phyloP scores from a whole-genome alignment of 345 rosid genomes.

The Theobroma cacao region DNA sequence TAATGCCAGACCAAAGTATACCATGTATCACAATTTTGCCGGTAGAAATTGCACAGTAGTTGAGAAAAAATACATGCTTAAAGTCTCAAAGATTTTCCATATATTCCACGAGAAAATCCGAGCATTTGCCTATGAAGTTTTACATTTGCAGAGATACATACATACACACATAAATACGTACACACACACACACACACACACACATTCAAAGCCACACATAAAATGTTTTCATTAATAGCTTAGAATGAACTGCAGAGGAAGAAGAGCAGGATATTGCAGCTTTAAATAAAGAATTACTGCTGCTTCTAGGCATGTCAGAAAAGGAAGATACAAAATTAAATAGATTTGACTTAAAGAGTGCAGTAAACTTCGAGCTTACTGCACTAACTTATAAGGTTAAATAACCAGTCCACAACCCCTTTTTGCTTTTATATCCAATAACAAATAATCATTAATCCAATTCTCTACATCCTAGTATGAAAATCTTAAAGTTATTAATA shows the following conservation, averaged over 20 bases:
- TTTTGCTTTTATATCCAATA: background rate
- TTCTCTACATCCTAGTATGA: background rate
- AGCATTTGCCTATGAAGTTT: background rate
- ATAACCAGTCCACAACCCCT: background rate
- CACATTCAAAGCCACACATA: background rate
- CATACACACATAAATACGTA: too few species aligned
- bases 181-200: too few species aligned
- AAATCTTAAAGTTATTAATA: background rate
- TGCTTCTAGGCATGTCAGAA: background rate
- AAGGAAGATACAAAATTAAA: background rate
- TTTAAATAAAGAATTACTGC: background rate
- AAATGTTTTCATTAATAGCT: background rate
- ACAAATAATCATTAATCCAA: background rate
- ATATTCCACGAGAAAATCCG: background rate
- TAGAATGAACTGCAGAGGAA: background rate
- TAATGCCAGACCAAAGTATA: background rate
- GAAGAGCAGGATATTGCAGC: background rate
- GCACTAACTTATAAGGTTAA: conserved; percentile 4
- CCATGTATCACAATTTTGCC: too few species aligned
- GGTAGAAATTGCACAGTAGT: background rate
- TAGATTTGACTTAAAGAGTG: background rate
- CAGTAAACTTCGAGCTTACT: background rate
- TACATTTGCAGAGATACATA: background rate
- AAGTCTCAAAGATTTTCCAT: background rate
- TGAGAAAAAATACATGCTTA: background rate